Conservation (phyloP, 441 rosid species). For the Sinapis alba region DNA sequence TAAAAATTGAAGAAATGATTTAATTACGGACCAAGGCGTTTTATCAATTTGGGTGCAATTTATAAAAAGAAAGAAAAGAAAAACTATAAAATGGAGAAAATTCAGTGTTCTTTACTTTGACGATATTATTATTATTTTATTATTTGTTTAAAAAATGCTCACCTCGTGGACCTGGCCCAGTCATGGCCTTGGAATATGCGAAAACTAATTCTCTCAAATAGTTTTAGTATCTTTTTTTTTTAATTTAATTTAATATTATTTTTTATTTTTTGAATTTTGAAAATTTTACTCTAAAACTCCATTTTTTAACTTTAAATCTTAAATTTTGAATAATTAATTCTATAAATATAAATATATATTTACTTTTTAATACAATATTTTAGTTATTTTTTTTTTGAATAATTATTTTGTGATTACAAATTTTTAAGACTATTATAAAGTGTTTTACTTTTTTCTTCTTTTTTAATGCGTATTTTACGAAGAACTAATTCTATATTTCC, state of each 20-base stretch:
- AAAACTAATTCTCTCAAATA: constrained; percentile 2
- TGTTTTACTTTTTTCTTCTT: too few species aligned
- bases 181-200: constrained; percentile 28
- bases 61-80: not conserved
- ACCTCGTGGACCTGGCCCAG: constrained; percentile 30
- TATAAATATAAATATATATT: too few species aligned
- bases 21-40: constrained; percentile 3
- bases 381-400: too few species aligned
- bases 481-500: not conserved
- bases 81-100: not conserved
- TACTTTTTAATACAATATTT: too few species aligned
- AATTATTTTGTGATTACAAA: too few species aligned
- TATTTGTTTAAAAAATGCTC: not conserved
- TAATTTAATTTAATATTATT: too few species aligned
- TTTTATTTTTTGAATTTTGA: too few species aligned
- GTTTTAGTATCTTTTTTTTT: too few species aligned
- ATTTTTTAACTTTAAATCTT: too few species aligned
- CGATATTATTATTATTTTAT: not conserved
- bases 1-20: constrained; percentile 4
- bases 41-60: not conserved
- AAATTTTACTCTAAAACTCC: too few species aligned
- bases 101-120: constrained; percentile 11
- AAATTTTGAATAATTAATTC: too few species aligned
- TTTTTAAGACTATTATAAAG: too few species aligned
- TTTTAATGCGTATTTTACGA: constrained; percentile 10